Conservation (phyloP, 148 eudicot species). For the Cornus florida region DNA sequence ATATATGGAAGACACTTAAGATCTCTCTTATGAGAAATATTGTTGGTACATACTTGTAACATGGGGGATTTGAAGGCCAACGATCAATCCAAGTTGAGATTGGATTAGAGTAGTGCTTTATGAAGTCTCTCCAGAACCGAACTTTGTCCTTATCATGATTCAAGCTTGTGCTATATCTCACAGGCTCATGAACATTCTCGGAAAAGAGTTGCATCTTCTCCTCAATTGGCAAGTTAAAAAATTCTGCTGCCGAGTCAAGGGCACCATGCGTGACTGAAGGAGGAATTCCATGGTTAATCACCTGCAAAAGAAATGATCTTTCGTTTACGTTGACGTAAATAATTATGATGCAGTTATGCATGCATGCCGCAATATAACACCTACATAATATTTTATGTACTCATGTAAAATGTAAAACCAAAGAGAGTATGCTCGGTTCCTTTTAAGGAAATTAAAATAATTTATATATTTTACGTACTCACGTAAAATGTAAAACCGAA, state of each 20-base stretch:
- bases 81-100: conserved; percentile 33
- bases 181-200: conserved; percentile 31
- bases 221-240: conserved; percentile 40
- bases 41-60: conserved; percentile 32
- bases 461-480: too few species aligned
- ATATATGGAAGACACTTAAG: too few species aligned
- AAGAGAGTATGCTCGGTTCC: too few species aligned
- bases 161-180: conserved; percentile 46
- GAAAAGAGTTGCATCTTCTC: conserved; percentile 37
- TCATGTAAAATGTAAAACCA: too few species aligned
- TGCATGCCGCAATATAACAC: too few species aligned
- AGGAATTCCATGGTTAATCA: conserved; percentile 43
- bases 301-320: too few species aligned
- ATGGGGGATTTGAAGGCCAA: conserved; percentile 51
- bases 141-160: conserved; percentile 34
- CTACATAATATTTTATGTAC: too few species aligned
- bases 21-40: too few species aligned
- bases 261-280: conserved; percentile 26
- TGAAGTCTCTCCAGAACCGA: conserved; percentile 49
- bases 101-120: conserved; percentile 49
- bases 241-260: conserved; percentile 32
- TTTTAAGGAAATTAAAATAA: too few species aligned
- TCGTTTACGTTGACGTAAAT: too few species aligned
- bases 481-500: too few species aligned
- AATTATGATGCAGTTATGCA: too few species aligned